phyloP scores from a whole-genome alignment of 345 rosid species.

The Eucalyptus globulus region DNA sequence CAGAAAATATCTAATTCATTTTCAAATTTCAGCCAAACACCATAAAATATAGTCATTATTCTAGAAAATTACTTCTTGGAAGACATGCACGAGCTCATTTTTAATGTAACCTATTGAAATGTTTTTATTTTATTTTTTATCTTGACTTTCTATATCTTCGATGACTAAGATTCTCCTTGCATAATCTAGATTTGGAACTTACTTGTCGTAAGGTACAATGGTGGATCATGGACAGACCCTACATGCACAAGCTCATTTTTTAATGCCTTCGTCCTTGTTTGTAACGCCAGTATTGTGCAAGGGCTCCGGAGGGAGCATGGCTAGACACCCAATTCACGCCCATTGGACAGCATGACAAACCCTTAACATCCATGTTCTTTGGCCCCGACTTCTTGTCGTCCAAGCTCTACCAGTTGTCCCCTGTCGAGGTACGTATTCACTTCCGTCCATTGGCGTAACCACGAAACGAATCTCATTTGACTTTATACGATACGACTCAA shows the following conservation, averaged over 20 bases:
- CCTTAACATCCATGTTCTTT: neutral
- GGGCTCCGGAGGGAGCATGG: neutral
- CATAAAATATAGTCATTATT: no score
- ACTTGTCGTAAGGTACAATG: no score
- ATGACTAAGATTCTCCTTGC: no score
- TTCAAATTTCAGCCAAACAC: no score
- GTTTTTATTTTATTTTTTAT: no score
- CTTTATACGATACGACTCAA: neutral
- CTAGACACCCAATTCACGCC: constrained; percentile 2
- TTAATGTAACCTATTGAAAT: no score
- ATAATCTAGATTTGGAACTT: no score
- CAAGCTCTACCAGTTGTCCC: constrained; percentile 6
- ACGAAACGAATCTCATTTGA: neutral
- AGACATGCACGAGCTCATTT: no score
- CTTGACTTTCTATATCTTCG: no score
- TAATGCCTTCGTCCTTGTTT: neutral
- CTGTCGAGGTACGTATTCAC: neutral
- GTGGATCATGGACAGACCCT: neutral
- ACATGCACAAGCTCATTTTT: neutral
- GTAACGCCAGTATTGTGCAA: neutral
- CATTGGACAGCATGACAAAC: neutral
- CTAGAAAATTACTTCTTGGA: no score
- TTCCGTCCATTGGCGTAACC: neutral
- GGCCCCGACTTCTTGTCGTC: constrained; percentile 7
- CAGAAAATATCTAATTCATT: no score